These are phyloP conservation scores for Limonium bicolor DNA, from an alignment of 148 eudicot genomes.

Conservation along the genomic window DNA sequence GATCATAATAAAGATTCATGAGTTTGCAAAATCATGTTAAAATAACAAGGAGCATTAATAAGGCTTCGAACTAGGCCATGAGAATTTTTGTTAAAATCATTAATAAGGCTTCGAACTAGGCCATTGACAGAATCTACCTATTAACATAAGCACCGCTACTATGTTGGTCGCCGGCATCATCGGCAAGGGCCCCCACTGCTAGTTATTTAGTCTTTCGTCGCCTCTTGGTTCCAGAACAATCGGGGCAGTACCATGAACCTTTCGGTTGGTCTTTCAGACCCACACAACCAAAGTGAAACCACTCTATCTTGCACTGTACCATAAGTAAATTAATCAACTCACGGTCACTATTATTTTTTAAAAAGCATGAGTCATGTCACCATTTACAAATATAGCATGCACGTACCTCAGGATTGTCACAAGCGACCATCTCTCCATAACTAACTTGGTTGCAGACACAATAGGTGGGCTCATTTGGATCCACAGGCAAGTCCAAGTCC, in stretches of 20 bases:
- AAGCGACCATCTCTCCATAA: slow-evolving; percentile 97
- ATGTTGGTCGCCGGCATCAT: too few relatives aligned
- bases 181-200: too few relatives aligned
- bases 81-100: too few relatives aligned
- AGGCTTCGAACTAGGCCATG: too few relatives aligned
- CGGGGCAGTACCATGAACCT: slow-evolving; percentile 88
- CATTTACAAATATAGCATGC: background rate
- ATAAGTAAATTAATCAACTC: slow-evolving; percentile 5
- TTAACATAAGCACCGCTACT: too few relatives aligned
- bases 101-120: too few relatives aligned
- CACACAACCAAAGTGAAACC: slow-evolving; percentile 43
- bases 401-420: slow-evolving; percentile 79
- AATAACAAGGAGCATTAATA: too few relatives aligned
- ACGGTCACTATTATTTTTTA: background rate
- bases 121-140: too few relatives aligned
- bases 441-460: slow-evolving; percentile 98
- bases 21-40: too few relatives aligned
- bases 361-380: background rate
- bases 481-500: slow-evolving; percentile 95
- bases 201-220: slow-evolving; percentile 42
- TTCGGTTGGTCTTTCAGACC: slow-evolving; percentile 50
- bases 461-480: slow-evolving; percentile 98
- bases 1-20: too few relatives aligned
- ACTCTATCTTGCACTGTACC: slow-evolving; percentile 34
- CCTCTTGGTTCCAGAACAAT: slow-evolving; percentile 46